Percentiles rank a stretch among this genome's conserved stretches.
phyloP scores from a whole-genome alignment of 2,329 filamentous ascomycete genomes.

The Cyanodermella asteris region DNA sequence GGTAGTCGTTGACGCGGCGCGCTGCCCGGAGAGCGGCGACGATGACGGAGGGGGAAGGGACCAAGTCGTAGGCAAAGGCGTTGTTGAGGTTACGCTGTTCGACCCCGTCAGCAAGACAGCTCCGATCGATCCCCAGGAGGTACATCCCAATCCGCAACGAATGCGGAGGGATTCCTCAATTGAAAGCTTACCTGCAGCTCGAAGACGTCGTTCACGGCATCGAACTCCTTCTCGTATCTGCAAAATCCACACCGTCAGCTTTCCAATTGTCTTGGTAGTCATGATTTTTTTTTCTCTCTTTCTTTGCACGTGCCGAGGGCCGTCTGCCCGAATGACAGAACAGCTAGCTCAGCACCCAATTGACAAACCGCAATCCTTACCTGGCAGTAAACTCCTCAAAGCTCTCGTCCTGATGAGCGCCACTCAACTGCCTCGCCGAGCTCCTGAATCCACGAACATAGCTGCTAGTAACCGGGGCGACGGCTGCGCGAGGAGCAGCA shows the following conservation, averaged over 20 bases:
- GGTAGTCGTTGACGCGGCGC: conserved; percentile 92
- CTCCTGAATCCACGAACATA: no score
- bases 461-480: no score
- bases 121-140: no score
- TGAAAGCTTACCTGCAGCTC: conserved; percentile 71
- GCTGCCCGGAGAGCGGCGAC: conserved; percentile 82
- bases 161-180: not conserved
- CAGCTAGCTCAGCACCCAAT: not conserved
- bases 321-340: not conserved
- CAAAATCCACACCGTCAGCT: conserved; percentile 7
- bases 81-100: conserved; percentile 90
- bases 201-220: conserved; percentile 92
- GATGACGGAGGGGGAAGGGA: conserved; percentile 80
- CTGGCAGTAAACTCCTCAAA: conserved; percentile 97
- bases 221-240: conserved; percentile 99
- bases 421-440: no score
- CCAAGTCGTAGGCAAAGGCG: conserved; percentile 98
- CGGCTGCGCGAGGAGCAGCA: no score
- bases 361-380: conserved; percentile 28
- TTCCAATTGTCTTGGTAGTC: conserved; percentile 2
- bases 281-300: no score
- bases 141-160: conserved; percentile 2
- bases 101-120: no score
- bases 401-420: conserved; percentile 72
- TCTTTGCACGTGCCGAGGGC: not conserved